Evolutionary conservation across 1,139 yeast species (phyloP), one percentile per base, ranked within the genome.

Genomic region (Lodderomyces theae): DNA sequence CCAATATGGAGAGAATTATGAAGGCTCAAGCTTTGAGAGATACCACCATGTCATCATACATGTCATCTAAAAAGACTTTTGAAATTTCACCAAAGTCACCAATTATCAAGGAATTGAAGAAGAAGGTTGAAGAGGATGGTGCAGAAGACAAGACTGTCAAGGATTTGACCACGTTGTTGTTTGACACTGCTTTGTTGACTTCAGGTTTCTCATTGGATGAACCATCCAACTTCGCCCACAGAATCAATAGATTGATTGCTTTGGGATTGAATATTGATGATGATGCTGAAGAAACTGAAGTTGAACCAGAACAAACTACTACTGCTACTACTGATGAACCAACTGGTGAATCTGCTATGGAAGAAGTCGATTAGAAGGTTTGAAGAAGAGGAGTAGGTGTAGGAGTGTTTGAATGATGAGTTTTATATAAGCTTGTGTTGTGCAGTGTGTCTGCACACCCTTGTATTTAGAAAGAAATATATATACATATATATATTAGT

Each of bases 1-100:
- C 99, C 61, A 92, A 92, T 80, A 94, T 94, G 98, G 99, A 92
- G 79, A 92, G 98, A 85, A 92, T 92, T 80, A 94, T 92, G 99
- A 92, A 92, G 81, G 98, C 98, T 51, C 99, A 92, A 80, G 98
- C 99, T 60, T 80, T 92, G 62, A 90, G 98, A 79, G 98, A 92
- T 72, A 86, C 96, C 58, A 82, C 96, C 58, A 92, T 94, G 98
- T 89, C 97, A 39, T 82, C 96, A 50, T 92, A 92, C 94, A 94
- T 92, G 99, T 86, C 98, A 37, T 92, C 98, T 45, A 94, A 94
- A 89, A 92, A 92, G 85, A 92, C 94, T 60, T 88, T 92, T 63
- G 99, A 94, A 79, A 89, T 92, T 60, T 92, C 97, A 63, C 97
- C 99, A 74, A 85, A 80, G 70, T 90, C 97, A 56, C 73, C 96